Evolutionary conservation across 179 eudicot species (phyloP), one percentile per base, ranked within the genome.

Genomic region (Silene noctiflora): DNA sequence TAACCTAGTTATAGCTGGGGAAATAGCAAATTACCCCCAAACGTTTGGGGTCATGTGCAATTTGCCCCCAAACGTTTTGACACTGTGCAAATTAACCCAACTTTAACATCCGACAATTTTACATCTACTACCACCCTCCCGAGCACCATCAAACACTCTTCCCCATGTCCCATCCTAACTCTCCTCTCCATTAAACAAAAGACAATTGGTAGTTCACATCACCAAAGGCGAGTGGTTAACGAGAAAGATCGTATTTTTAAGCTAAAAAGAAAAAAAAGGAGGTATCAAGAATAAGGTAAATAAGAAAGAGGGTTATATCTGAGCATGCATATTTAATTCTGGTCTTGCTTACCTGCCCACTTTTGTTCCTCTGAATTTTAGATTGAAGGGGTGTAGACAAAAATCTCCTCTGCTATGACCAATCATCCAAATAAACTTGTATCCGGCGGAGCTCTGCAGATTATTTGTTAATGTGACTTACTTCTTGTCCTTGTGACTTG

Each of bases 391-490:
- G 42, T 65, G 69, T 60, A 58, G 65, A 65, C 9, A 27, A 29
- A 64, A 14, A 21, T 27, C 42, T 65, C 42, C 27, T 65, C 39
- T 64, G 29, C 35, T 64, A 27, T 24, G 16, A 61, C 66, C 66
- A 61, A 22, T 11, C 67, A 22, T 62, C 33, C 33, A 62, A 62
- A 62, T 62, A 62, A 24, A 22, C 2, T 31, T 16, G 8, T 66
- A 66, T 29, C 17, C 48, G 7, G 44, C n/a, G 35, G 69, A 29
- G 21, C 17, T 66, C 69, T 29, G 25, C 39, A 35, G 51, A n/a
- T 19, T 67, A 39, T 67, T 67, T 67, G 53, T n/a, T 67, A 2
- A 8, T 67, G 71, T 67, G 55, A 16, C 42, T 14, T 66, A 7
- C 42, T 0, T 35, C 65, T 60, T 60, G 63, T 35, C 42, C 29